Evolutionary conservation across 78 protist genomes (phyloP).

Genomic region (Tieghemostelium lacteum): DNA sequence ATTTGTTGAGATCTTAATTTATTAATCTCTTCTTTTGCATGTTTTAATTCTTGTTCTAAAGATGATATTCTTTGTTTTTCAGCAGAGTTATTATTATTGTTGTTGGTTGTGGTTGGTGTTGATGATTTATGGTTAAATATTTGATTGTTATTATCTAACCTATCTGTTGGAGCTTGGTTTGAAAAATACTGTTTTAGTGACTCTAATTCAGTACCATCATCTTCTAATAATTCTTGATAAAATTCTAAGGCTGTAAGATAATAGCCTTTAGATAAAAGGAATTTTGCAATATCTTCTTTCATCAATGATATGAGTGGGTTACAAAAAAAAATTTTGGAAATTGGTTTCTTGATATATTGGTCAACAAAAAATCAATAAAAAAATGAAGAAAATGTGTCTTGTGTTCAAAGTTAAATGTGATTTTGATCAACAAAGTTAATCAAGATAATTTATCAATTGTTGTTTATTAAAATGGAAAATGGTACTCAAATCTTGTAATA

Average conservation of each 20-base stretch:
- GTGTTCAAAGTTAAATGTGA: no score
- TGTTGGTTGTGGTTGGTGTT: not conserved
- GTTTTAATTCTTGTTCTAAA: constrained; percentile 66
- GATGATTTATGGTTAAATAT: not conserved
- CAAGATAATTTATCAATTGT: no score
- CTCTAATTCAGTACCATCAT: constrained; percentile 57
- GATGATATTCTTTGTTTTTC: constrained; percentile 58
- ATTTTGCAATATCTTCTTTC: constrained; percentile 64
- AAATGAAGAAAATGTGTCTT: no score
- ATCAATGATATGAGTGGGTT: no score
- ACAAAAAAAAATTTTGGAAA: no score
- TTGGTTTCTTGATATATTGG: no score
- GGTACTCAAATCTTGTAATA: no score
- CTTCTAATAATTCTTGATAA: constrained; percentile 69
- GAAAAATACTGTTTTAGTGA: constrained; percentile 12
- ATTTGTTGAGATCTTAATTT: not conserved
- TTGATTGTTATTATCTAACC: not conserved
- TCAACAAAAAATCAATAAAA: no score
- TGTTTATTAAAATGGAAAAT: no score
- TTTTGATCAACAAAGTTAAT: no score
- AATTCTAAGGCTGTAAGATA: constrained; percentile 70
- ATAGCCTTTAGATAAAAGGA: constrained; percentile 64
- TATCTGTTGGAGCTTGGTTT: no score
- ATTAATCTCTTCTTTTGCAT: constrained; percentile 37
- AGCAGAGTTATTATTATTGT: not conserved